These are phyloP conservation scores for Yarrowia sp. DNA, from an alignment of 805 yeast genomes.

Conservation along the genomic window DNA sequence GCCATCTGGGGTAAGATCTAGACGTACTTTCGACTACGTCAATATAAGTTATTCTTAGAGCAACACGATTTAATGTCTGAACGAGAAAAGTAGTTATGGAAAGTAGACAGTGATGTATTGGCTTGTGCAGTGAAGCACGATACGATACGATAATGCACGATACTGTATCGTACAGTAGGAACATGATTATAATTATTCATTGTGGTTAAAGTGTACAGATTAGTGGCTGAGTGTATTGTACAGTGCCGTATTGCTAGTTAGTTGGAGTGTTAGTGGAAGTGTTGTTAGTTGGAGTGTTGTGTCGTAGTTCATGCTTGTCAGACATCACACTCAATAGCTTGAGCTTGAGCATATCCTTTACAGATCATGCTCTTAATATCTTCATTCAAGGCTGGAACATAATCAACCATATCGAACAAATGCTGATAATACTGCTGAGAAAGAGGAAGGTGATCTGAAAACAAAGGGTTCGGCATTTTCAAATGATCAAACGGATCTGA, in stretches of 20 bases:
- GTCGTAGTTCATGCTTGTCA: background rate
- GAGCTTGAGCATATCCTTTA: background rate
- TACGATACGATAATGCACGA: no score
- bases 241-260: background rate
- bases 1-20: slow-evolving; percentile 68
- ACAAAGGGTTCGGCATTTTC: background rate
- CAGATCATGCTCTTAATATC: background rate
- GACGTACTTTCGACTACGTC: background rate
- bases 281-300: background rate
- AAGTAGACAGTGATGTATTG: no score
- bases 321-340: background rate
- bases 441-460: background rate
- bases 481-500: background rate
- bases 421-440: slow-evolving; percentile 1
- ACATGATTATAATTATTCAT: no score
- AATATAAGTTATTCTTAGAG: no score
- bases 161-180: no score
- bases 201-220: no score
- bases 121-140: no score
- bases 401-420: slow-evolving; percentile 1
- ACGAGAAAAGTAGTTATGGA: background rate
- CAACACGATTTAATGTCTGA: no score
- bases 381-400: background rate
- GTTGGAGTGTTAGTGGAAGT: background rate
- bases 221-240: no score